Conservation (phyloP, 345 rosid genomes). For the Salix brachista region DNA sequence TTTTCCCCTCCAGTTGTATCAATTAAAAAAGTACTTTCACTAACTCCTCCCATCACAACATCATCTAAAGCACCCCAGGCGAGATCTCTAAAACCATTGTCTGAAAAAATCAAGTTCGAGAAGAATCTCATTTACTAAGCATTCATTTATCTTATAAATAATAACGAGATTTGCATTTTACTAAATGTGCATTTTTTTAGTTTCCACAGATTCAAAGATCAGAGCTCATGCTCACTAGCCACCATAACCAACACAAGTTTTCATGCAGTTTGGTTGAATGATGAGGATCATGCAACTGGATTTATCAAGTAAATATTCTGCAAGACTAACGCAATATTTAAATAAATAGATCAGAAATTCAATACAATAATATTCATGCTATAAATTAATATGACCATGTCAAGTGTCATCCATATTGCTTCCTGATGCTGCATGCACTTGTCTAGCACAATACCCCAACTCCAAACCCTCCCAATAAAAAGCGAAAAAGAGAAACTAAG, state of each 20-base stretch:
- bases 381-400: too few species aligned
- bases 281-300: background rate
- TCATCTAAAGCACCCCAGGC: conserved; percentile 97
- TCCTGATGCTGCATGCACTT: too few species aligned
- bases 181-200: background rate
- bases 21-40: conserved; percentile 66
- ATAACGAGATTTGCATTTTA: background rate
- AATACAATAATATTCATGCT: too few species aligned
- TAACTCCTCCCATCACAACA: conserved; percentile 97
- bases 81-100: conserved; percentile 58
- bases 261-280: background rate
- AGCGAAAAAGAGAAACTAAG: background rate
- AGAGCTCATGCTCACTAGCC: background rate
- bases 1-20: conserved; percentile 70
- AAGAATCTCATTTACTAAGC: background rate
- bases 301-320: background rate
- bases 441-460: too few species aligned
- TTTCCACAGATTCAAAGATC: too few species aligned
- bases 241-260: background rate
- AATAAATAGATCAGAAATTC: too few species aligned
- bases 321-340: too few species aligned
- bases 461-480: too few species aligned
- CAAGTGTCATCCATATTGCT: too few species aligned
- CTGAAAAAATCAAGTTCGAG: conserved; percentile 35
- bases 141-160: background rate